A percentile compares a stretch with the other conserved stretches of the same genome.
Conservation (phyloP, 2,329 filamentous ascomycete species). For the Aotearoamyces nothofagi region DNA sequence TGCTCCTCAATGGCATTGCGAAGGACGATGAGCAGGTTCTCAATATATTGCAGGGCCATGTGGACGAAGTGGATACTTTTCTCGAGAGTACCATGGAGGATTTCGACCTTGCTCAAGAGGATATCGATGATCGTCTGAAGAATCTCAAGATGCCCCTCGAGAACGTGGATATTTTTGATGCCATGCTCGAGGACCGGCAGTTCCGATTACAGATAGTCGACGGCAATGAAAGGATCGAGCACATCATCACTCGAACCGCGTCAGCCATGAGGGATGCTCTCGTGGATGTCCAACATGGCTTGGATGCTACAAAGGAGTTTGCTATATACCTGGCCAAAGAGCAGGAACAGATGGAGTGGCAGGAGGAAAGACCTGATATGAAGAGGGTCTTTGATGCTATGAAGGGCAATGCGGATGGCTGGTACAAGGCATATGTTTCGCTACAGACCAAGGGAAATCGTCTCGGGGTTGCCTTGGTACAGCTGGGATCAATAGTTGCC, state of each 20-base stretch:
- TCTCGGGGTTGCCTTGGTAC: slow-evolving; percentile 53
- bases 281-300: slow-evolving; percentile 64
- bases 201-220: slow-evolving; percentile 73
- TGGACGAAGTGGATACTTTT: slow-evolving; percentile 88
- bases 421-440: slow-evolving; percentile 66
- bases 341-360: slow-evolving; percentile 41
- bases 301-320: slow-evolving; percentile 63
- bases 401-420: slow-evolving; percentile 84
- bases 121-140: slow-evolving; percentile 67
- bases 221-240: slow-evolving; percentile 83
- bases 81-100: slow-evolving; percentile 77
- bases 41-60: slow-evolving; percentile 76
- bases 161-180: slow-evolving; percentile 70
- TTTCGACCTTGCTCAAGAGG: slow-evolving; percentile 60
- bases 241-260: slow-evolving; percentile 70
- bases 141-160: slow-evolving; percentile 71
- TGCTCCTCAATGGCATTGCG: slow-evolving; percentile 71
- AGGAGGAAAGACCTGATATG: slow-evolving; percentile 44
- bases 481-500: slow-evolving; percentile 61
- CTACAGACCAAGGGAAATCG: slow-evolving; percentile 58
- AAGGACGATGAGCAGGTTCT: slow-evolving; percentile 83
- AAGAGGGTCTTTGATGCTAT: slow-evolving; percentile 73
- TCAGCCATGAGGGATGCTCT: slow-evolving; percentile 61
- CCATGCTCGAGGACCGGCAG: slow-evolving; percentile 69
- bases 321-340: slow-evolving; percentile 59